phyloP scores from a whole-genome alignment of 2,329 filamentous ascomycete genomes.

The Aspergillus pseudoviridinutans region DNA sequence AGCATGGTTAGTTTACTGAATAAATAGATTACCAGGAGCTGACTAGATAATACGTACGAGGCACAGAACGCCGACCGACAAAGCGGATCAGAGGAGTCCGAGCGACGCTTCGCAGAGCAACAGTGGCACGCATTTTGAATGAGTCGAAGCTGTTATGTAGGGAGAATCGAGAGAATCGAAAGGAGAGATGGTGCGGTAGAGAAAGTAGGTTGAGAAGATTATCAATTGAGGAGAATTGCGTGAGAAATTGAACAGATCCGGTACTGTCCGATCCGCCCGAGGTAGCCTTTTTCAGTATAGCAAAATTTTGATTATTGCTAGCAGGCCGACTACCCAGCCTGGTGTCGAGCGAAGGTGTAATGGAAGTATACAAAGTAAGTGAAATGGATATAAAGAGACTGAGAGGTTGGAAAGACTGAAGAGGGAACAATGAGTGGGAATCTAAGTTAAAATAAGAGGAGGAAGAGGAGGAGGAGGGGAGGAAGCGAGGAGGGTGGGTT shows the following conservation, averaged over 20 bases:
- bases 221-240: constrained; percentile 7
- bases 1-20: constrained; percentile 3
- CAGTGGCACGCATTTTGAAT: constrained; percentile 40
- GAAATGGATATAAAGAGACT: constrained; percentile 4
- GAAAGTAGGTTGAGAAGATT: constrained; percentile 4
- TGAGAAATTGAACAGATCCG: constrained; percentile 25
- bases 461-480: constrained; percentile 10
- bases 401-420: constrained; percentile 9
- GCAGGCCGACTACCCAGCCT: background rate
- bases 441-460: constrained; percentile 11
- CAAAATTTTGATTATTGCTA: background rate
- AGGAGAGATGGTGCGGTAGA: constrained; percentile 2
- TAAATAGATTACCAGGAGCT: background rate
- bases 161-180: constrained; percentile 5
- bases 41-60: constrained; percentile 32
- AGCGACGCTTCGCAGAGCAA: constrained; percentile 39
- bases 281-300: constrained; percentile 5
- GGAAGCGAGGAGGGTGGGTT: constrained; percentile 4
- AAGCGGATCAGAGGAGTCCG: constrained; percentile 49
- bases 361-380: background rate
- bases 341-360: background rate
- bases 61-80: constrained; percentile 44
- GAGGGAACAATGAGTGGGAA: constrained; percentile 4
- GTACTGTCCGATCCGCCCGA: constrained; percentile 27
- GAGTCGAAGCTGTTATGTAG: constrained; percentile 3